Evolutionary conservation across 148 eudicot species (phyloP), one percentile per base, ranked within the genome.

Genomic region (Dianthus caryophyllus): DNA sequence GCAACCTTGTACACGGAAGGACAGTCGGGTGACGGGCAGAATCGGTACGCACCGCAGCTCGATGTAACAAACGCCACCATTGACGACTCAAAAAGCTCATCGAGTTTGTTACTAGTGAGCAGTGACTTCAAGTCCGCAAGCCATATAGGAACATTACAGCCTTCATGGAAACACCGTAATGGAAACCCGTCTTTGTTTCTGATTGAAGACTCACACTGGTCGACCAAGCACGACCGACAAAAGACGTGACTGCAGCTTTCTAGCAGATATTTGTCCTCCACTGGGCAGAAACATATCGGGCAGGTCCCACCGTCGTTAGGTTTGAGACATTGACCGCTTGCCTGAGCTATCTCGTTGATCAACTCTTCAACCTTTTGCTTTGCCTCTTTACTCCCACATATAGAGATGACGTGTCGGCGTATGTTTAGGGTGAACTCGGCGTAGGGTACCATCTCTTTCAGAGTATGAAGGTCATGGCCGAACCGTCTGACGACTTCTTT

Each of bases 1-100:
- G 80, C 79, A 20, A 87, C 93, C 64, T 55, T 66, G 49, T 95
- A 95, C 27, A 95, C 84, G 0, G 91, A 84, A 15, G 96, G 96
- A 66, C 99, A 95, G 71, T 95, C 99, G 0, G 99, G 97, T 5
- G 99, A 95, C 13, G 99, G 99, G 74, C 99, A 95, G 73, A 83
- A 95, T 70, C 86, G 41, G 77, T 78, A 90, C 13, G 29, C 30
- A 2, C 97, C 91, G 15, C 81, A 71, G 33, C 89, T 95, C 8
- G 77, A 79, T 6, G 87, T 75, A 70, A 90, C 96, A 43, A 79
- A 90, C n/a, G 88, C 80, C 65, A 78, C 83, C 71, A 95, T 4
- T 10, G 99, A 88, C 9, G 99, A 85, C 73, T 80, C 59, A 65
- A 90, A 90, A 30, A 90, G 97, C 63, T 95, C 99, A 20, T 95